Base-by-base conservation (phyloP, 1,139 yeast genomes). In the Candida sp. region DNA sequence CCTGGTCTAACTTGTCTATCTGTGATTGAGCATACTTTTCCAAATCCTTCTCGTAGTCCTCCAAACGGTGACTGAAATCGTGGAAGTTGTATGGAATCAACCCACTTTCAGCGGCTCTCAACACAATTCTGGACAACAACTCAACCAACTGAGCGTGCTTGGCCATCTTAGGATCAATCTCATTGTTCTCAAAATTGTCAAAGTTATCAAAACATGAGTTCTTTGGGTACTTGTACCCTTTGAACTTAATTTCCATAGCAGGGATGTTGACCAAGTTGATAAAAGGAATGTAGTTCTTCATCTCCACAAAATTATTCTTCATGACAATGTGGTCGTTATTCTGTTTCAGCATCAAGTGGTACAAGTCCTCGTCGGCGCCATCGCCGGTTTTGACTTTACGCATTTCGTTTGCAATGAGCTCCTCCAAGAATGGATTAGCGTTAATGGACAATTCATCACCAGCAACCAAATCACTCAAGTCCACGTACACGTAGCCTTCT, bases 401-500 rank as follows among this genome's bases (percentile, higher is more conserved):
- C 49, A 85, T 60, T 7, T 80, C 72, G 28, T 76, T 72, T 38
- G 66, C 65, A 11, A 86, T 67, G 48, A 80, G 61, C 12, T 72
- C 61, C 40, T 79, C 79, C 46, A 93, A 70, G 33, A 88, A 63
- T 0, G 98, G 96, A 62, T 89, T 86, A 0, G 93, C 81, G 40
- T 81, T 77, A 3, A 89, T 75, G 41, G 78, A 75, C 35, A 93
- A 64, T 0, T 75, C 66, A 49, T 81, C 78, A 1, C 96, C 96
- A 1, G 85, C 72, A n/a, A 89, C 75, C 1, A 88, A 86, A 61
- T 85, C 89, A 60, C 87, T 88, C 44, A 94, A 74, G 63, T 94
- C 97, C 53, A 94, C 78, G 60, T 90, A 90, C 0, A 90, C 79
- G 59, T 83, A 85, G 0, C 90, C 90, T 56, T 87, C 86, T 45